These are phyloP conservation scores for Cladophialophora immunda DNA, from an alignment of 2,329 filamentous ascomycete species.

Conservation along the genomic window DNA sequence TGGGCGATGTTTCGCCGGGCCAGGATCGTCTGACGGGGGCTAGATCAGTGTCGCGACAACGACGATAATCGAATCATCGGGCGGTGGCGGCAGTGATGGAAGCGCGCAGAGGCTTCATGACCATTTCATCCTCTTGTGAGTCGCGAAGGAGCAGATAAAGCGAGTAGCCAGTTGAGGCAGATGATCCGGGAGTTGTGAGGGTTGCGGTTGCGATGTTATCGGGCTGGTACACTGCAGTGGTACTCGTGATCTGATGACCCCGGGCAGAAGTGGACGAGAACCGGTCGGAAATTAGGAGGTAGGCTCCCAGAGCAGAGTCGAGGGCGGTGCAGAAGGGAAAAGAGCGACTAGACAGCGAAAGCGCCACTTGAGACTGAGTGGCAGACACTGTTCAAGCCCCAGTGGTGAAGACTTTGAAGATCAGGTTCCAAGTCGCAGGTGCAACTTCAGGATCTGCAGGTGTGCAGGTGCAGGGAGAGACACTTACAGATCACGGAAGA, in stretches of 20 bases:
- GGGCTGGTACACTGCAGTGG: slow-evolving; percentile 13
- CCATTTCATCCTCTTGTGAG: slow-evolving; percentile 11
- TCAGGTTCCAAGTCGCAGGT: slow-evolving; percentile 15
- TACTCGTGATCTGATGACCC: slow-evolving; percentile 20
- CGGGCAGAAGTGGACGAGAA: slow-evolving; percentile 1
- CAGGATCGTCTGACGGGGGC: slow-evolving; percentile 27
- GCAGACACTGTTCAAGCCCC: neutral
- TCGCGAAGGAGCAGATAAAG: neutral
- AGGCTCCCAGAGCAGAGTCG: slow-evolving; percentile 7
- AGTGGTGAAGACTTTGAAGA: slow-evolving; percentile 10
- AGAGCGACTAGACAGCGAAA: slow-evolving; percentile 14
- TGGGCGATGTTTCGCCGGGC: slow-evolving; percentile 11
- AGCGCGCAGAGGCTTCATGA: slow-evolving; percentile 34
- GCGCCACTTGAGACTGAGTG: slow-evolving; percentile 17
- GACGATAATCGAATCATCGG: slow-evolving; percentile 23
- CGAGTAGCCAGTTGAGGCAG: neutral
- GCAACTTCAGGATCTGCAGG: slow-evolving; percentile 25
- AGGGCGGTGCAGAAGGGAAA: slow-evolving; percentile 3
- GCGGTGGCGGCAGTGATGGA: slow-evolving; percentile 3
- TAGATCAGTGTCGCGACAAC: slow-evolving; percentile 32
- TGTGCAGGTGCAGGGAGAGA: slow-evolving; percentile 42
- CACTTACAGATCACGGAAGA: slow-evolving; percentile 55
- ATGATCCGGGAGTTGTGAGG: slow-evolving; percentile 5
- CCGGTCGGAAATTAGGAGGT: slow-evolving; percentile 8
- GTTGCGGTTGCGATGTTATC: slow-evolving; percentile 23